Percentiles rank a stretch among this genome's conserved stretches.
These are phyloP conservation scores for Plectosphaerella plurivora DNA, from an alignment of 2,329 filamentous ascomycete species.

Conservation along the genomic window DNA sequence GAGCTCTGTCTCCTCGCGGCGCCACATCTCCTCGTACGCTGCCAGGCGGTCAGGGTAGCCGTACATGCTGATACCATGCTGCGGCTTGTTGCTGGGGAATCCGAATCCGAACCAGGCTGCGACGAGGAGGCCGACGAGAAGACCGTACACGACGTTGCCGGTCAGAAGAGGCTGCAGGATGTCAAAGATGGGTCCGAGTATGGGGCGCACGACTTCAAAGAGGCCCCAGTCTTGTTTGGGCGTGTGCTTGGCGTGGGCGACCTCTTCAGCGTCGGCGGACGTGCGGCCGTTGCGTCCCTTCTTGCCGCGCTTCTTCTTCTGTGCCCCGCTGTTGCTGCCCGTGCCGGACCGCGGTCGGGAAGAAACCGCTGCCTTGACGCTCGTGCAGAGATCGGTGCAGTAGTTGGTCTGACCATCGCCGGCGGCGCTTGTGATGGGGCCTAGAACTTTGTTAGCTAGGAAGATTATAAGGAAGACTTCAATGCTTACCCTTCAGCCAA, in stretches of 20 bases:
- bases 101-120: slow-evolving; percentile 70
- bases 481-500: slow-evolving; percentile 83
- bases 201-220: slow-evolving; percentile 70
- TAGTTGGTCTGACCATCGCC: slow-evolving; percentile 85
- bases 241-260: slow-evolving; percentile 33
- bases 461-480: neutral
- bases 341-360: slow-evolving; percentile 53
- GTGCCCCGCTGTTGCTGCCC: slow-evolving; percentile 35
- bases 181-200: slow-evolving; percentile 66
- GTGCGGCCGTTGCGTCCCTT: slow-evolving; percentile 43
- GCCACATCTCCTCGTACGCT: slow-evolving; percentile 93
- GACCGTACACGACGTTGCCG: slow-evolving; percentile 70
- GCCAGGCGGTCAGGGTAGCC: slow-evolving; percentile 62
- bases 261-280: slow-evolving; percentile 34
- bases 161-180: slow-evolving; percentile 68
- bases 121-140: slow-evolving; percentile 70
- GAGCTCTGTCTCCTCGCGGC: slow-evolving; percentile 77
- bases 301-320: slow-evolving; percentile 57
- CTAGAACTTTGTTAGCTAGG: slow-evolving; percentile 42
- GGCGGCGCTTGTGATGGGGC: slow-evolving; percentile 92
- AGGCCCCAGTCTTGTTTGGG: slow-evolving; percentile 64
- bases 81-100: slow-evolving; percentile 25
- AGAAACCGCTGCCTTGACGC: slow-evolving; percentile 68
- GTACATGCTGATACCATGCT: slow-evolving; percentile 30
- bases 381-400: slow-evolving; percentile 72